These are phyloP conservation scores for Thelephora ganbajun DNA, from an alignment of 768 basidiomycete species.

Conservation along the genomic window DNA sequence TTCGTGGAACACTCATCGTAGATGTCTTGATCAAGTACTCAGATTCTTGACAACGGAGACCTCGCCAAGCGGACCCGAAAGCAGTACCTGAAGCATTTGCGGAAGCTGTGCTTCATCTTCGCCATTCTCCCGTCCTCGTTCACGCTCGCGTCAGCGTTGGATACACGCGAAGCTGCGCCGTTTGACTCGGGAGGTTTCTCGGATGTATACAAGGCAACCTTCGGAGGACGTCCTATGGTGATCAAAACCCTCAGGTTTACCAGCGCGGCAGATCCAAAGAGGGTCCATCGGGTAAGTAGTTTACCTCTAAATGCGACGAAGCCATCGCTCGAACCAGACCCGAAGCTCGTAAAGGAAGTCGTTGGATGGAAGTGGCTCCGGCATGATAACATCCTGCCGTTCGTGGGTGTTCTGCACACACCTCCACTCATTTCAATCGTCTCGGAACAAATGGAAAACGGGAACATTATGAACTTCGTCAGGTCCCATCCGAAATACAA, in stretches of 20 bases:
- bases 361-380: too few relatives aligned
- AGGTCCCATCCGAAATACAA: too few relatives aligned
- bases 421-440: background rate
- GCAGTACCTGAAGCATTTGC: too few relatives aligned
- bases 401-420: background rate
- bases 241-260: background rate
- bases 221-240: background rate
- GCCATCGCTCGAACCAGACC: too few relatives aligned
- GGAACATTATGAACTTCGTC: too few relatives aligned
- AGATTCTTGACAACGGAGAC: too few relatives aligned
- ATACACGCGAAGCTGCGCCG: background rate
- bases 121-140: background rate
- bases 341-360: background rate
- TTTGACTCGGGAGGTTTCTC: background rate
- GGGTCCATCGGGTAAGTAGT: background rate
- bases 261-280: background rate
- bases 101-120: background rate
- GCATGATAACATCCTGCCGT: too few relatives aligned
- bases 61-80: too few relatives aligned
- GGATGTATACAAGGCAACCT: background rate
- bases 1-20: too few relatives aligned
- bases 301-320: too few relatives aligned
- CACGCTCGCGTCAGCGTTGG: background rate
- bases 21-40: too few relatives aligned
- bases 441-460: slow-evolving; percentile 1